phyloP scores from a whole-genome alignment of 2,329 filamentous ascomycete species.

The Fusarium agapanthi region DNA sequence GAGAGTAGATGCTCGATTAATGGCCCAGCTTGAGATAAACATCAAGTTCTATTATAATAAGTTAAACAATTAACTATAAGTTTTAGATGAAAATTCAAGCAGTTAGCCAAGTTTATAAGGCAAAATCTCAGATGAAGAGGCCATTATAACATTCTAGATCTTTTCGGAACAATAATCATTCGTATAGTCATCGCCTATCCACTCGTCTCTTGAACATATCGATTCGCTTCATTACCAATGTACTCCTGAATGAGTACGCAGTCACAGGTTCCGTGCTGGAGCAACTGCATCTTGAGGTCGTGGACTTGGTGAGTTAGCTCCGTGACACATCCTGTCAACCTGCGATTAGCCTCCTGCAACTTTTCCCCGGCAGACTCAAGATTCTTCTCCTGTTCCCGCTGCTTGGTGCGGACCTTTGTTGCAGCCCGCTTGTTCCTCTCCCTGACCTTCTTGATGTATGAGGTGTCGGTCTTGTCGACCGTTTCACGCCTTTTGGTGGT shows the following conservation, averaged over 20 bases:
- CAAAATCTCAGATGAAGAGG: neutral
- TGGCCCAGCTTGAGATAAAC: neutral
- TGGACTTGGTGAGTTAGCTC: neutral
- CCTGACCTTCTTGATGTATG: neutral
- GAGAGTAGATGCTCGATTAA: neutral
- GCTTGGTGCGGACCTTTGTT: neutral
- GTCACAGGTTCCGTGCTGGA: neutral
- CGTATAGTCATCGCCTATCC: neutral
- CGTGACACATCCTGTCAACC: neutral
- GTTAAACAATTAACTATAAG: fast-evolving
- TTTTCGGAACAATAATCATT: neutral
- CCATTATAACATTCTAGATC: neutral
- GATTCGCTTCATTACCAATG: neutral
- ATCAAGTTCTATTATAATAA: neutral
- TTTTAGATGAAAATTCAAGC: neutral
- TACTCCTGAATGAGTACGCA: neutral
- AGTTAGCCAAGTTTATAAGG: neutral
- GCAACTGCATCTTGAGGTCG: neutral
- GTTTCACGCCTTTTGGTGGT: neutral
- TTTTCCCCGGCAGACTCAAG: neutral
- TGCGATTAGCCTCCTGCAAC: neutral
- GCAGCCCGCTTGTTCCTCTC: neutral
- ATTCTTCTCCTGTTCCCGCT: neutral
- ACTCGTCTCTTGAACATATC: neutral
- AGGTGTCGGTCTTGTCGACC: neutral